Conservation (phyloP, 1,139 yeast genomes). For the Protomyces pachydermus region DNA sequence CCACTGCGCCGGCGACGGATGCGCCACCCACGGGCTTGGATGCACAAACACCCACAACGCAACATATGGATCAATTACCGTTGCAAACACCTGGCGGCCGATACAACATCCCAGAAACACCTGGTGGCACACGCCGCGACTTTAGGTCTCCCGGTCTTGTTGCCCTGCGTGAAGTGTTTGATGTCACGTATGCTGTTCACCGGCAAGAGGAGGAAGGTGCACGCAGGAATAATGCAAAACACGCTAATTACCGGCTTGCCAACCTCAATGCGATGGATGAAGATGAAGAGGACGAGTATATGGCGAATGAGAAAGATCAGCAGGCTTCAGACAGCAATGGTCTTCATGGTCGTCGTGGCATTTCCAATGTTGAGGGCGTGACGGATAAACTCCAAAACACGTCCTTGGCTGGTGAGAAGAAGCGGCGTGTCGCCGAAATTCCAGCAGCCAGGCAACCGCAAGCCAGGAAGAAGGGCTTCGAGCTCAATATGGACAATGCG, state of each 20-base stretch:
- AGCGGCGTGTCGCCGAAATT: constrained; percentile 27
- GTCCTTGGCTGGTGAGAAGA: constrained; percentile 18
- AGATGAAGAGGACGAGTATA: constrained; percentile 36
- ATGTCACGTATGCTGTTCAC: constrained; percentile 88
- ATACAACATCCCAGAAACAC: constrained; percentile 18
- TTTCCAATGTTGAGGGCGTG: constrained; percentile 19
- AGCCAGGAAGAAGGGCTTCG: constrained; percentile 48
- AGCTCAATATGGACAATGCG: constrained; percentile 70
- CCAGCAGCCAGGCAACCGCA: constrained; percentile 30
- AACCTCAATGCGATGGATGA: constrained; percentile 27
- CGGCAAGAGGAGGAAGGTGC: constrained; percentile 84
- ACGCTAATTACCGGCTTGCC: constrained; percentile 24
- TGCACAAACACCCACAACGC: constrained; percentile 20
- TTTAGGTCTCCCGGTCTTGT: constrained; percentile 80
- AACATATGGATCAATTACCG: constrained; percentile 8
- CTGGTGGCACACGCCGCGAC: constrained; percentile 26
- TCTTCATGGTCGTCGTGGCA: constrained; percentile 1
- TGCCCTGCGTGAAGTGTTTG: constrained; percentile 91
- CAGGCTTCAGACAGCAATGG: constrained; percentile 28
- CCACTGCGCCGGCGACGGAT: constrained; percentile 37
- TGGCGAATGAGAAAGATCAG: constrained; percentile 26
- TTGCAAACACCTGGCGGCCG: constrained; percentile 22
- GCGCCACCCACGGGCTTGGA: constrained; percentile 33
- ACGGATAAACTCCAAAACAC: constrained; percentile 16
- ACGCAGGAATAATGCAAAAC: constrained; percentile 36